phyloP scores from a whole-genome alignment of 2,329 filamentous ascomycete genomes.

The Phaeomoniella chlamydospora region DNA sequence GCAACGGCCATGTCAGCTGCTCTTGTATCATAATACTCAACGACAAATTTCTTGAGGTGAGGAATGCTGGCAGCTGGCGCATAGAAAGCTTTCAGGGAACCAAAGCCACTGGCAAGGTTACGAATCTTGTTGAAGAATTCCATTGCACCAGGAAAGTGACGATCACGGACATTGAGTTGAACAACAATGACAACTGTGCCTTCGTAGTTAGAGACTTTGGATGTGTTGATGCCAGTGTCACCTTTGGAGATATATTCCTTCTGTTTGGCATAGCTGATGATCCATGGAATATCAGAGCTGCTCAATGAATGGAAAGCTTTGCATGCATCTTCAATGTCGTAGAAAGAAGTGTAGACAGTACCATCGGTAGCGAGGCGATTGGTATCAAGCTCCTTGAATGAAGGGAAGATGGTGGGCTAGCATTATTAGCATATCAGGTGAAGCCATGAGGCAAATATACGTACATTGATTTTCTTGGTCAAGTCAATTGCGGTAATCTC shows the following conservation, averaged over 20 bases:
- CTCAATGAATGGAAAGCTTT: conserved; percentile 33
- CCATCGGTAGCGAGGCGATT: conserved; percentile 20
- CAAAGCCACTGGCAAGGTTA: conserved; percentile 1
- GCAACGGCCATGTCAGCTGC: background rate
- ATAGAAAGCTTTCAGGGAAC: conserved; percentile 3
- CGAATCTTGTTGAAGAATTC: background rate
- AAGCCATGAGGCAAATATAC: too few relatives aligned
- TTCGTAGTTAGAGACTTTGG: conserved; percentile 30
- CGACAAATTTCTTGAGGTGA: conserved; percentile 1
- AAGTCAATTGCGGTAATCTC: background rate
- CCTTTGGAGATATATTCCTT: conserved; percentile 24
- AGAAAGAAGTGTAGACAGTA: conserved; percentile 40
- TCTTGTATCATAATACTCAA: conserved; percentile 3
- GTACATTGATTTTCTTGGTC: background rate
- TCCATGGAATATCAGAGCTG: conserved; percentile 31
- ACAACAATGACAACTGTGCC: conserved; percentile 41
- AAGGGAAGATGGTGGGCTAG: conserved; percentile 12
- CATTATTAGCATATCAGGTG: too few relatives aligned
- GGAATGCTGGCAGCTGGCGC: background rate
- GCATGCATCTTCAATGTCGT: conserved; percentile 46
- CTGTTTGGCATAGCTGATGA: conserved; percentile 28
- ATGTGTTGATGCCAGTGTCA: conserved; percentile 13
- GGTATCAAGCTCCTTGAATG: conserved; percentile 23
- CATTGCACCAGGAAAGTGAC: background rate
- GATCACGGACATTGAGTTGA: conserved; percentile 18